These are phyloP conservation scores for Penicillium sp. DNA, from an alignment of 2,329 filamentous ascomycete genomes.

Conservation along the genomic window DNA sequence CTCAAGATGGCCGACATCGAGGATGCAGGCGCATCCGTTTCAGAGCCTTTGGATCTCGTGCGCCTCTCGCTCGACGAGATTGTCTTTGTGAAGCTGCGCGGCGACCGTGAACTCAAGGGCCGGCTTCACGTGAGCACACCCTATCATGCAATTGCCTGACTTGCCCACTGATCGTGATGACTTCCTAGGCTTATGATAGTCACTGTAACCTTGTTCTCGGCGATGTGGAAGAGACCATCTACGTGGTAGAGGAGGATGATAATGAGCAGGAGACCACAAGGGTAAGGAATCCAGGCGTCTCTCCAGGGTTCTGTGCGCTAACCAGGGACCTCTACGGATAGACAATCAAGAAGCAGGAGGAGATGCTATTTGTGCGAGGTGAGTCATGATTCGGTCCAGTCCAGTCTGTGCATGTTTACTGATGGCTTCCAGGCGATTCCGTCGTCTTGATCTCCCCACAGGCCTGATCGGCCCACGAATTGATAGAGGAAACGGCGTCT, in stretches of 20 bases:
- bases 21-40: constrained; percentile 65
- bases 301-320: constrained; percentile 7
- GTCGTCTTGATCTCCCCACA: constrained; percentile 67
- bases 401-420: constrained; percentile 17
- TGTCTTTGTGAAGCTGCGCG: constrained; percentile 94
- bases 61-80: constrained; percentile 90
- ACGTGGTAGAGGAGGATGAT: constrained; percentile 80
- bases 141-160: neutral
- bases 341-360: constrained; percentile 94
- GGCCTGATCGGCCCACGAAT: constrained; percentile 31
- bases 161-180: constrained; percentile 15
- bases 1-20: constrained; percentile 73
- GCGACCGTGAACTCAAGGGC: constrained; percentile 91
- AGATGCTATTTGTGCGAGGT: constrained; percentile 99
- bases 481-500: constrained; percentile 17
- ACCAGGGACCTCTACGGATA: constrained; percentile 34
- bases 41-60: constrained; percentile 93
- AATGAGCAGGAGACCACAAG: constrained; percentile 69
- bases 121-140: constrained; percentile 71
- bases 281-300: constrained; percentile 46
- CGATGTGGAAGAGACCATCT: constrained; percentile 96
- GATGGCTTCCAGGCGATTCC: constrained; percentile 57
- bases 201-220: constrained; percentile 96
- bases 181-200: constrained; percentile 81
- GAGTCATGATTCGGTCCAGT: constrained; percentile 28